Evolutionary conservation across 768 basidiomycete genomes (phyloP).

Genomic region (Leccinum obscurum): DNA sequence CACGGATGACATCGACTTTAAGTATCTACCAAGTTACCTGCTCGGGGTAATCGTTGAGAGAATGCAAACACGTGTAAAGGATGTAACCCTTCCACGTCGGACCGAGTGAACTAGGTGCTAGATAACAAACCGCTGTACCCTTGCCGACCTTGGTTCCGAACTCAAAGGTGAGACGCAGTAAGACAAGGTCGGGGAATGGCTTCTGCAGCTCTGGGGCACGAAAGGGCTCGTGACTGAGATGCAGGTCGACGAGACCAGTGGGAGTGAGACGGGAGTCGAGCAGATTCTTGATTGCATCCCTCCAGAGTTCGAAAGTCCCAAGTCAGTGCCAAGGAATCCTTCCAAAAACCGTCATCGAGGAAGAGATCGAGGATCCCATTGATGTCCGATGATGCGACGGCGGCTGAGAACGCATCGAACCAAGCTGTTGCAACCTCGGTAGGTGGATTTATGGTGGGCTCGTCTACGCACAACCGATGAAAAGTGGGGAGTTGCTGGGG

Average conservation of each 20-base stretch:
- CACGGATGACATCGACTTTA: not conserved
- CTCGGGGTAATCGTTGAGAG: conserved; percentile 56
- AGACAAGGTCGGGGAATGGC: conserved; percentile 54
- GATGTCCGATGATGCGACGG: conserved; percentile 22
- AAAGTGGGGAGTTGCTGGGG: conserved; percentile 33
- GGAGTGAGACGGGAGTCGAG: conserved; percentile 39
- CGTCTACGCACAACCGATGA: conserved; percentile 24
- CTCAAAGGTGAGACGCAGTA: conserved; percentile 55
- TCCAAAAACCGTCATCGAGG: conserved; percentile 43
- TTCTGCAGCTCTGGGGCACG: conserved; percentile 35
- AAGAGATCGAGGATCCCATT: conserved; percentile 26
- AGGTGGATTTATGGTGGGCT: conserved; percentile 18
- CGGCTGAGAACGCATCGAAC: conserved; percentile 26
- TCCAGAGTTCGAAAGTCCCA: conserved; percentile 56
- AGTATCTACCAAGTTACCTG: conserved; percentile 23
- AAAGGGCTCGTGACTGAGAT: conserved; percentile 25
- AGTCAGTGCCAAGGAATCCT: conserved; percentile 53
- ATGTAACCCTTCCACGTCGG: conserved; percentile 58
- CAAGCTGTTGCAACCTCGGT: conserved; percentile 26
- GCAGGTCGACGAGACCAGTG: conserved; percentile 19
- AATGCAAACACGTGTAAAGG: conserved; percentile 61
- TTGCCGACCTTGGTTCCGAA: conserved; percentile 53
- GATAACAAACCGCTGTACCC: conserved; percentile 52
- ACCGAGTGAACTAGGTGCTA: conserved; percentile 43
- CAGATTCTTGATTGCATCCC: conserved; percentile 38